phyloP scores from a whole-genome alignment of 1,284 basidiomycete species.

The Phenoliferia sp. region DNA sequence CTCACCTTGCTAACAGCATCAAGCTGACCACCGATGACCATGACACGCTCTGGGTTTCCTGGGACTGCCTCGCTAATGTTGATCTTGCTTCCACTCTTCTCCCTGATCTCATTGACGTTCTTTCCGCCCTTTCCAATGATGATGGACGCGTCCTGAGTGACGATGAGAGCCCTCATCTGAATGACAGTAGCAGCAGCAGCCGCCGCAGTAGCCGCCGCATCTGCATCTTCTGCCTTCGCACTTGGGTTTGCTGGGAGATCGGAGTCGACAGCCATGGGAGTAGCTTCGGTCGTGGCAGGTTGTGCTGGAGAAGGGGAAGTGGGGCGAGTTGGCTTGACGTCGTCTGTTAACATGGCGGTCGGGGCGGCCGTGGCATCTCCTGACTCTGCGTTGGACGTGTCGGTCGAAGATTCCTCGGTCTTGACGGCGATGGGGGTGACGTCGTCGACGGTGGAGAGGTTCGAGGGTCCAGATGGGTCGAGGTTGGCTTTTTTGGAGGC shows the following conservation, averaged over 20 bases:
- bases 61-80: slow-evolving; percentile 95
- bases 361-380: not conserved
- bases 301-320: not conserved
- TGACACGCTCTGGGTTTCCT: slow-evolving; percentile 94
- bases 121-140: slow-evolving; percentile 96
- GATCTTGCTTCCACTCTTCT: slow-evolving; percentile 91
- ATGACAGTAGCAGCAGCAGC: slow-evolving; percentile 20
- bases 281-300: not conserved
- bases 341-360: slow-evolving; percentile 10
- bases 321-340: not conserved
- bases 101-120: slow-evolving; percentile 97
- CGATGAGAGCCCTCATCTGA: slow-evolving; percentile 60
- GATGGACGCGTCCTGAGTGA: slow-evolving; percentile 97
- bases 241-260: slow-evolving; percentile 22
- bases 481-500: slow-evolving; percentile 30
- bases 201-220: slow-evolving; percentile 6
- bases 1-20: slow-evolving; percentile 95
- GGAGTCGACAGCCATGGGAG: slow-evolving; percentile 31
- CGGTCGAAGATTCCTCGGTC: not conserved
- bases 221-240: not conserved
- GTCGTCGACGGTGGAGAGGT: slow-evolving; percentile 25
- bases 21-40: slow-evolving; percentile 94
- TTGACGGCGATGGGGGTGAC: not conserved
- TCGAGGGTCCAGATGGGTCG: slow-evolving; percentile 12
- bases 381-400: not conserved